Percentiles rank a stretch among this genome's conserved stretches.
phyloP scores from a whole-genome alignment of 106 monocot genomes.

The Posidonia australis region DNA sequence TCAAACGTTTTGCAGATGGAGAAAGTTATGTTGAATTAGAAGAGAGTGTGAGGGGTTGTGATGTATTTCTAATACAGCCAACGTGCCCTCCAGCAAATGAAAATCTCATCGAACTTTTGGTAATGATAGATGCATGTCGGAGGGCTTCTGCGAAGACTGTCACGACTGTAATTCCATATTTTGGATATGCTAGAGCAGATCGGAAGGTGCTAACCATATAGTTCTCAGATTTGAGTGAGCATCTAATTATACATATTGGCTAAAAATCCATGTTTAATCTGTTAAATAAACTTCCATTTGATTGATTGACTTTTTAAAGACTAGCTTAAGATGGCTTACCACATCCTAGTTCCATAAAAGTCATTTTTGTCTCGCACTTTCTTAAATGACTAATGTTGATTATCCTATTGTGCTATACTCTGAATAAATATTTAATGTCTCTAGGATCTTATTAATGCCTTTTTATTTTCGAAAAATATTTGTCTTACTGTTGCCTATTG shows the following conservation, averaged over 20 bases:
- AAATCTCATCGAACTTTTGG: conserved; percentile 38
- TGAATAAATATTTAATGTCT: no score
- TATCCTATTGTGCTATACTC: no score
- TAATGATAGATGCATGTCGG: conserved; percentile 59
- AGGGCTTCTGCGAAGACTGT: conserved; percentile 41
- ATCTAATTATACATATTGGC: neutral
- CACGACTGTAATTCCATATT: conserved; percentile 48
- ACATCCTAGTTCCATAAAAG: no score
- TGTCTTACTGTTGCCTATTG: neutral
- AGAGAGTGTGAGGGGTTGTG: conserved; percentile 48
- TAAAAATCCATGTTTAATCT: no score
- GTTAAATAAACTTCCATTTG: no score
- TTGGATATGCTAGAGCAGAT: conserved; percentile 58
- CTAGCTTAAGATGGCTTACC: no score
- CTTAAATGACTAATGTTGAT: no score
- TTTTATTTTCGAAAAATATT: no score
- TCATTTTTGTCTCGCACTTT: no score
- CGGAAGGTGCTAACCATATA: conserved; percentile 18
- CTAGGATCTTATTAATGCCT: no score
- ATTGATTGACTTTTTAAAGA: no score
- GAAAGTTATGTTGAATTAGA: conserved; percentile 42
- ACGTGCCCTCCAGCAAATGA: conserved; percentile 49
- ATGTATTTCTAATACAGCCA: conserved; percentile 47
- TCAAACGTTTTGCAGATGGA: conserved; percentile 11
- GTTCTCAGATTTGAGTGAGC: neutral